Evolutionary conservation across 2,329 filamentous ascomycete genomes (phyloP).

Genomic region (Lomentospora prolificans): DNA sequence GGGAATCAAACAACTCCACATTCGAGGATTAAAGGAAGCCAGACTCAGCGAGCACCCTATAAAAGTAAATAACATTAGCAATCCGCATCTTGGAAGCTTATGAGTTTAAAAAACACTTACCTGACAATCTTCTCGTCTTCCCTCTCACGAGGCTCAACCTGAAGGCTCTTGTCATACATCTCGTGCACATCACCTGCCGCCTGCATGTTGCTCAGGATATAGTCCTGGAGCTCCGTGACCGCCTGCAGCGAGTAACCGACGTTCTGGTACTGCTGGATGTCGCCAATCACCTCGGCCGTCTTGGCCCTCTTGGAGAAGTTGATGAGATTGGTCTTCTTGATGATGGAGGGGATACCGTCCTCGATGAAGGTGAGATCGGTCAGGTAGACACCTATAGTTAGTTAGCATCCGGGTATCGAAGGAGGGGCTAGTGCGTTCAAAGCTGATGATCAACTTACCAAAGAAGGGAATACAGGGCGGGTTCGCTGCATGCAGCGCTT

Average conservation of each 20-base stretch:
- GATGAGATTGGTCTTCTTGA: slow-evolving; percentile 93
- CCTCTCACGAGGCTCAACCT: slow-evolving; percentile 86
- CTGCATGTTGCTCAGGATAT: slow-evolving; percentile 94
- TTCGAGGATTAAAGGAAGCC: slow-evolving; percentile 39
- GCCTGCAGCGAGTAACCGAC: slow-evolving; percentile 88
- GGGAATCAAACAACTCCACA: neutral
- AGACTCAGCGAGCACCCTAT: slow-evolving; percentile 50
- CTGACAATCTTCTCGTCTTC: slow-evolving; percentile 99
- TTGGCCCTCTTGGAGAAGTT: slow-evolving; percentile 98
- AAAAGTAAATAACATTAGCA: slow-evolving; percentile 16
- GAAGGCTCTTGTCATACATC: slow-evolving; percentile 97
- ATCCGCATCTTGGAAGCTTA: slow-evolving; percentile 9
- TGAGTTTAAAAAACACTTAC: slow-evolving; percentile 38
- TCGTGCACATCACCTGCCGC: slow-evolving; percentile 92
- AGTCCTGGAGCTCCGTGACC: slow-evolving; percentile 88
- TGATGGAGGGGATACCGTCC: slow-evolving; percentile 90
- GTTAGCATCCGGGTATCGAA: neutral
- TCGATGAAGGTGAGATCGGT: slow-evolving; percentile 98
- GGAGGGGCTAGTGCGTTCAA: neutral
- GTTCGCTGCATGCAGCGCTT: slow-evolving; percentile 83
- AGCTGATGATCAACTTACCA: slow-evolving; percentile 43
- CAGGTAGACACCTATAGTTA: slow-evolving; percentile 68
- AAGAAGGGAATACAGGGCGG: slow-evolving; percentile 98
- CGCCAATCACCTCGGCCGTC: slow-evolving; percentile 94
- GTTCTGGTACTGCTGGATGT: slow-evolving; percentile 98